Percentiles rank a stretch among this genome's conserved stretches.
Evolutionary conservation across 306 rosid species (phyloP).

Genomic region (Canavalia ensiformis): DNA sequence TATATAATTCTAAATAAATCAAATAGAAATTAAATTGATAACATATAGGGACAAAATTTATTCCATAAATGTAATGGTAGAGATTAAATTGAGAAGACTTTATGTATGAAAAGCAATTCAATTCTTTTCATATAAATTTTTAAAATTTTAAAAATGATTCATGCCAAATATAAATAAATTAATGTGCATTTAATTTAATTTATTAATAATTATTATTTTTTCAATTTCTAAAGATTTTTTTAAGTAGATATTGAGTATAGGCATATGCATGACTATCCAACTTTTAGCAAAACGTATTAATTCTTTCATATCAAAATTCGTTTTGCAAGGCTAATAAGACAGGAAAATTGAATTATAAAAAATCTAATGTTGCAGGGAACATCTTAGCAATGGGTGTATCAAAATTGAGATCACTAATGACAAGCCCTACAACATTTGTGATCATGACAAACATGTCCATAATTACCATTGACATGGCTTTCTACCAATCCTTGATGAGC

Average conservation of each 20-base stretch:
- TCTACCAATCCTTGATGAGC: conserved; percentile 37
- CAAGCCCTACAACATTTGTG: conserved; percentile 42
- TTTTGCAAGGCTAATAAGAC: background rate
- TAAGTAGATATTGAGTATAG: too few relatives aligned
- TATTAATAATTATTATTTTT: background rate
- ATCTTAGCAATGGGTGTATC: conserved; percentile 47
- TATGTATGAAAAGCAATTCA: background rate
- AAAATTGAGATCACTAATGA: conserved; percentile 53
- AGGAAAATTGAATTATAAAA: conserved; percentile 50
- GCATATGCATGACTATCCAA: background rate
- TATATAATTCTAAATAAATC: background rate
- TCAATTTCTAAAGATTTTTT: background rate
- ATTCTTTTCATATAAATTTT: background rate
- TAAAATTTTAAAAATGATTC: background rate
- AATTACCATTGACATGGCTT: conserved; percentile 49
- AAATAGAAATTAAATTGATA: background rate
- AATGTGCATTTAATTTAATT: background rate
- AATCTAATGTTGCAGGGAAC: conserved; percentile 52
- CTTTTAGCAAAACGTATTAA: background rate
- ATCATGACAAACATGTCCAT: conserved; percentile 41
- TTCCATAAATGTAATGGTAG: background rate
- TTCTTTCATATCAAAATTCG: background rate
- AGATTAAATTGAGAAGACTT: background rate
- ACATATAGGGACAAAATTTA: background rate
- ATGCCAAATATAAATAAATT: background rate